A percentile compares a stretch with the other conserved stretches of the same genome.
These are phyloP conservation scores for Clonostachys chloroleuca DNA, from an alignment of 2,329 filamentous ascomycete species.

Conservation along the genomic window DNA sequence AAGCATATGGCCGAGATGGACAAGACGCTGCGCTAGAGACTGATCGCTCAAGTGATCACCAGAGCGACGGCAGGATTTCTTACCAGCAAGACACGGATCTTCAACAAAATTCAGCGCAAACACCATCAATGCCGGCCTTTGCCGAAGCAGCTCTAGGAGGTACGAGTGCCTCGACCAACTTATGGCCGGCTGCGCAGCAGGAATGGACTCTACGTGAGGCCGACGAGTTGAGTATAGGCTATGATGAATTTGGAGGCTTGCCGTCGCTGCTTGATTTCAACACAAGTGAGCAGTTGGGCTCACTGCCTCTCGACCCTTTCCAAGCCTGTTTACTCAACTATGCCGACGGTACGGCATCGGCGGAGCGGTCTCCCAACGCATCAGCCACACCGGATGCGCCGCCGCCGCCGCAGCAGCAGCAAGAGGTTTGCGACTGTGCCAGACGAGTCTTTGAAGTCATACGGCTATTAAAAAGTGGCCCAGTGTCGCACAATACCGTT, in stretches of 20 bases:
- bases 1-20: background rate
- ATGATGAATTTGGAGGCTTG: constrained; percentile 4
- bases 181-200: background rate
- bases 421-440: background rate
- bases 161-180: background rate
- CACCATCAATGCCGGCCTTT: background rate
- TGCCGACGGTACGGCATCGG: too few species aligned
- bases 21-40: background rate
- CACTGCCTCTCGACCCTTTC: constrained; percentile 7
- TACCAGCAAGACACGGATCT: too few species aligned
- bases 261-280: constrained; percentile 9
- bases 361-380: constrained; percentile 4
- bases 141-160: background rate
- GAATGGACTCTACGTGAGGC: background rate
- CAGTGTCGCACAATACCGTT: background rate
- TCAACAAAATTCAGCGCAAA: background rate
- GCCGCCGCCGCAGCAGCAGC: background rate
- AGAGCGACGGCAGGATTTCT: background rate
- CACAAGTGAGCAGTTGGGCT: constrained; percentile 1
- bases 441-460: background rate
- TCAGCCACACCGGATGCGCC: constrained; percentile 2
- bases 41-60: background rate
- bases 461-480: background rate
- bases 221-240: background rate
- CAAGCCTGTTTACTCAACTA: constrained; percentile 6